Base-by-base conservation (phyloP, 225 moss, liverwort and hornwort species). In the Polytrichum formosum region DNA sequence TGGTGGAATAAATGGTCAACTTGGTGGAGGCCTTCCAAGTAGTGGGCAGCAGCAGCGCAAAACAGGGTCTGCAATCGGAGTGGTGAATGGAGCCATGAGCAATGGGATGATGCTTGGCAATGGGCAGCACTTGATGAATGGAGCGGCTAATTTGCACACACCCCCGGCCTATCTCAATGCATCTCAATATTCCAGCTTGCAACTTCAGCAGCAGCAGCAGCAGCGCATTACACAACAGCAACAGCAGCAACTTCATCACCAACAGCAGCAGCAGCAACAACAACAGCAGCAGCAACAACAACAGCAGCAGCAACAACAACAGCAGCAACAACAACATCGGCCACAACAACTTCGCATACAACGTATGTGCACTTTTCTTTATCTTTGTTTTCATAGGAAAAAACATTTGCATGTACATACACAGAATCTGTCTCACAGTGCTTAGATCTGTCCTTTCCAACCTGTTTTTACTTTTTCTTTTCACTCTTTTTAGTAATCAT, bases 91-190 rank as follows among this genome's bases (percentile, higher is more conserved):
- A 66, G 79, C 77, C 65, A 75, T 97, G 76, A 94, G 80, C 66
- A 97, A 92, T 71, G 94, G 94, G 71, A 70, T 91, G 75, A 77
- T 92, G 78, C 72, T 90, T 75, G 81, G 77, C 33, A 94, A 79
- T 75, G 93, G 83, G 70, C 94, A 90, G 60, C 94, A 94, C 64
- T 71, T 92, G 60, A 82, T 93, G 81, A 97, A 92, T 77, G 91
- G 89, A 46, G 76, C 77, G 67, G 69, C 86, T 1, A 81, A 80
- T 65, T 70, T 92, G 80, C 97, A 92, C 31, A 68, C 72, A 28
- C 66, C 90, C 69, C 64, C 78, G 21, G 70, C 74, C 72, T 92
- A 90, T 74, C 18, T 91, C 37, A 94, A 81, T 76, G n/a, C 87
- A 61, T 81, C 86, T 68, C 92, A 90, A 61, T 92, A 90, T 75